Base-by-base conservation (phyloP, 495 filamentous ascomycete genomes). In the Bombardia bombarda region DNA sequence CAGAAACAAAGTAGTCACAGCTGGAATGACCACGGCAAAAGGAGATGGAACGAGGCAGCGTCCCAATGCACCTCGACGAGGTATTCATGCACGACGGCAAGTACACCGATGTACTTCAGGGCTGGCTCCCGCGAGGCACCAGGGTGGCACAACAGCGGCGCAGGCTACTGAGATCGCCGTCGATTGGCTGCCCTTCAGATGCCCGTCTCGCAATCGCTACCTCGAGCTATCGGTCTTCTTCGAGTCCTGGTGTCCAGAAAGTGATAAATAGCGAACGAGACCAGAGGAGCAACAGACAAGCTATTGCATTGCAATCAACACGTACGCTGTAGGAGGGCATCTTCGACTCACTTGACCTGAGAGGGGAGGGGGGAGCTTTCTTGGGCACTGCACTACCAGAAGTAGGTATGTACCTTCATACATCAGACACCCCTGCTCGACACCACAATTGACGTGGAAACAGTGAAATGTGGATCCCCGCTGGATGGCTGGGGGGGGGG, bases 41-140 rank as follows among this genome's bases (percentile, higher is more conserved):
- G 37, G 35, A 49, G 48, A 22, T 33, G 21, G 41, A 38, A 35
- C 42, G 8, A 30, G 45, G 35, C 34, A 32, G 36, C 37, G 42
- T 46, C 38, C 43, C 42, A 38, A 40, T 41, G 49, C 30, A 39
- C 40, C n/a, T 43, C 32, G 31, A 46, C 43, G 50, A 51, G 46
- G 50, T 42, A 49, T 57, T 58, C 59, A 62, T 60, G 57, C 59
- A 54, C 49, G 45, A 31, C 56, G 41, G 50, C 40, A 51, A 48
- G 50, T 47, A 46, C 41, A 35, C 45, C 12, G 43, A 32, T 32
- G 42, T 46, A 50, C 43, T 35, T n/a, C 34, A 8, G 16, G 25
- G 22, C 40, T 36, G 20, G 22, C 20, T 48, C 30, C 42, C 52
- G 56, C 49, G 53, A 42, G 53, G 47, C 37, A 18, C 34, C 31